Evolutionary conservation across 257 asterid genomes (phyloP), one percentile per base, ranked within the genome.

Genomic region (Solanum peruvianum): DNA sequence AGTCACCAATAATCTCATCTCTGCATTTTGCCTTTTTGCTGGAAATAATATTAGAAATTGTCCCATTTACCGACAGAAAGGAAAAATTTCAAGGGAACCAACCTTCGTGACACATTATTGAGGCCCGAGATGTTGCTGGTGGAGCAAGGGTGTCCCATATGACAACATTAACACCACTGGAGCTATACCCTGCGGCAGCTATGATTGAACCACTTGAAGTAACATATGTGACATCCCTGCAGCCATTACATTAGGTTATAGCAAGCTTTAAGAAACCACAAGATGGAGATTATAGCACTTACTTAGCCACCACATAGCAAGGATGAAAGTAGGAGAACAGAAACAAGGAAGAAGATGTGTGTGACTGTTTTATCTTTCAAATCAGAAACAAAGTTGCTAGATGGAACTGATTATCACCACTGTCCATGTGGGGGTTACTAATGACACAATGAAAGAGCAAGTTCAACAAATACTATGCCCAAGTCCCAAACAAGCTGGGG

Each of bases 21-120:
- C 84, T 45, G 84, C 66, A 45, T 45, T 45, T 25, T 9, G 84
- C 33, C 66, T 45, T 78, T 45, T 27, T 45, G 66, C 66, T 45
- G 52, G 84, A 78, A 45, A 47, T 49, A 49, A 81, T 81, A 81
- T 81, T 31, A 47, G 69, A 52, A 81, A 49, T 69, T 29, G 37
- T 29, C 44, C 69, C 11, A 11, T 49, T 81, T 31, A 56, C 31
- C 16, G 8, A 81, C 85, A 49, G 58, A 49, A 49, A 49, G 69
- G 45, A 31, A 49, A 49, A 49, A 49, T 27, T 11, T 49, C 12
- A 13, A 88, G 82, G 90, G 88, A 86, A 87, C 90, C 89, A 56
- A 97, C 99, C 99, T 97, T 97, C 99, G 84, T 97, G 99, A 89
- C 99, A 97, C 99, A 97, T 97, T 86, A 97, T 97, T 76, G 98